Base-by-base conservation (phyloP, 2,329 filamentous ascomycete genomes). In the Fusarium nurragi region DNA sequence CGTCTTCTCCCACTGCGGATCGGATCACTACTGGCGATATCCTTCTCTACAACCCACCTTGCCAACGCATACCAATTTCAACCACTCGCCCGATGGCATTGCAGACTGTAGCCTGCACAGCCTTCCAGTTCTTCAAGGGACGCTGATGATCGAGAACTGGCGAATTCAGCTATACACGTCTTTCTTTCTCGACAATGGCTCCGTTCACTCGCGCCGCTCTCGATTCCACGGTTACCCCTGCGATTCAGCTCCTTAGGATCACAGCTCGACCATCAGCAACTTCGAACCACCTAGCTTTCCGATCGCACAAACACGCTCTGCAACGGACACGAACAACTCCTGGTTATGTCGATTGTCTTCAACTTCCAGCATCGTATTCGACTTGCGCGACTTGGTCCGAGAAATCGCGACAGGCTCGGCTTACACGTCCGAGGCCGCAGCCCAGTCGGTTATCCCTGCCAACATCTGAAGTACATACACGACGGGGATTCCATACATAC, bases 401-500 rank as follows among this genome's bases (percentile, higher is more conserved):
- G 28, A 66, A 47, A 48, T 46, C 59, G 39, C 53, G 52, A 61
- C 44, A 38, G 21, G 40, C 41, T 57, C 36, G 54, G 54, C 50
- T 59, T 45, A 60, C 46, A 56, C 57, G 50, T 19, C 53, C 56
- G 18, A 49, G 40, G 30, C 44, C 25, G 39, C 50, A 46, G 26
- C 22, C 48, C 45, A 43, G n/a, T 40, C 43, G 23, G 43, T 34
- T 44, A 28, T 58, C 54, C 41, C 44, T 61, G 23, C 54, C 48
- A 38, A 40, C 22, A 47, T 38, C 39, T 46, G 56, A 66, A 40
- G 48, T 54, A 37, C 28, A 61, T 9, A 37, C 59, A 18, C 80
- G 78, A 49, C 84, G 86, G 44, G 77, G 78, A 64, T 98, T 98
- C 77, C 93, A 97, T 80, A 93, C 96, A 71, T 98, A 99, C 81